phyloP scores from a whole-genome alignment of 306 rosid genomes.

The Datisca glomerata region DNA sequence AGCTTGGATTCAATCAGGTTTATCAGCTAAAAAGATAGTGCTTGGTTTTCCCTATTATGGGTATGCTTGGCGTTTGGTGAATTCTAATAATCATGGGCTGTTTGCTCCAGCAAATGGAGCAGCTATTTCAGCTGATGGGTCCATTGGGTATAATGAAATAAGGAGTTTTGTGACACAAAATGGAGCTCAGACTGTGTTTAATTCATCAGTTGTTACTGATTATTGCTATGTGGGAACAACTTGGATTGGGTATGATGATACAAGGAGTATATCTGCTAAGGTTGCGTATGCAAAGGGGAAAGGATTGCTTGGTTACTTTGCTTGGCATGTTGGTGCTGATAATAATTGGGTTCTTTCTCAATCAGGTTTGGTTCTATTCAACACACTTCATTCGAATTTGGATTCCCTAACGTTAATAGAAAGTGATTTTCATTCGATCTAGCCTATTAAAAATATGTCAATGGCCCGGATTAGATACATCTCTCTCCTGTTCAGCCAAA shows the following conservation, averaged over 20 bases:
- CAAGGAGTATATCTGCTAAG: conserved; percentile 1
- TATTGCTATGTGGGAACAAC: not conserved
- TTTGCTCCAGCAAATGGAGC: conserved; percentile 9
- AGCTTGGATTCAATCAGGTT: conserved; percentile 9
- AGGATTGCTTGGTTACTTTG: conserved; percentile 11
- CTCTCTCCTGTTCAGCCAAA: too few species aligned
- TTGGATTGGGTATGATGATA: conserved; percentile 16
- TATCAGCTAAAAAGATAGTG: not conserved
- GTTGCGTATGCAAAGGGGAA: conserved; percentile 4
- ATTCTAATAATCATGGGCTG: conserved; percentile 1
- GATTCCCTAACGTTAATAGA: too few species aligned
- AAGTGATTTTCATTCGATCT: too few species aligned
- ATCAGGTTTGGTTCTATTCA: too few species aligned
- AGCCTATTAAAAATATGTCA: too few species aligned
- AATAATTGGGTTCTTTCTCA: conserved; percentile 1
- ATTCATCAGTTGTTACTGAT: conserved; percentile 1
- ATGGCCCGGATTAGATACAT: too few species aligned
- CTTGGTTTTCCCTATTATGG: conserved; percentile 6
- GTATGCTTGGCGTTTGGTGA: conserved; percentile 7
- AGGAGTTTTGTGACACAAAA: not conserved
- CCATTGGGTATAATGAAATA: not conserved
- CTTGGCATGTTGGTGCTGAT: conserved; percentile 7
- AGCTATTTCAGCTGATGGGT: not conserved
- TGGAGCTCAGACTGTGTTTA: not conserved
- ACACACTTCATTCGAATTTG: too few species aligned